Conservation (phyloP, 805 yeast genomes). For the Candida cerambycidarum region DNA sequence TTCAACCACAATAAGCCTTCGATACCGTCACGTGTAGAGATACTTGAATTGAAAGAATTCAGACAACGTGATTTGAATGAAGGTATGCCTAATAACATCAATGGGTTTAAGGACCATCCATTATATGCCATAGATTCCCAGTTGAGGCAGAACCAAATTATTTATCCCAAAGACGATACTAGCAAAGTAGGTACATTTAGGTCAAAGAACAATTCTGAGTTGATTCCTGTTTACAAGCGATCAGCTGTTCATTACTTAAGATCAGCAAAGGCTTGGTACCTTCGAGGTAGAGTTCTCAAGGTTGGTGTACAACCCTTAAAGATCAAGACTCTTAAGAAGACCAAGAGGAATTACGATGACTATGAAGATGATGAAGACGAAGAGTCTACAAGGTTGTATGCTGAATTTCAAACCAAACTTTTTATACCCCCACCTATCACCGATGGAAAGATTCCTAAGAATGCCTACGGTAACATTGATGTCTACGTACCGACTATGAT, state of each 20-base stretch:
- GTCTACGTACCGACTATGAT: constrained; percentile 76
- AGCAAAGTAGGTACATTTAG: constrained; percentile 69
- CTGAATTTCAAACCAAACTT: constrained; percentile 72
- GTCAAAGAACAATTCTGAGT: constrained; percentile 26
- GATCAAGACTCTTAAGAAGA: constrained; percentile 20
- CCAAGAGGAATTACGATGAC: constrained; percentile 23
- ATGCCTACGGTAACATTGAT: constrained; percentile 83
- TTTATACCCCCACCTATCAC: constrained; percentile 65
- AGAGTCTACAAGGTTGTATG: constrained; percentile 60
- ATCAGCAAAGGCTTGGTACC: constrained; percentile 85
- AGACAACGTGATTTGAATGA: constrained; percentile 63
- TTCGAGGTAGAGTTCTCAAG: constrained; percentile 72
- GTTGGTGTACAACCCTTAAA: constrained; percentile 68
- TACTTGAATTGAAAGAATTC: constrained; percentile 61
- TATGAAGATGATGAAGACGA: constrained; percentile 39
- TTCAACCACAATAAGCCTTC: constrained; percentile 20
- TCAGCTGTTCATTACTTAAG: constrained; percentile 60
- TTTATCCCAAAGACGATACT: constrained; percentile 58
- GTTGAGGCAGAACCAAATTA: constrained; percentile 66
- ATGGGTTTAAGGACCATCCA: constrained; percentile 87
- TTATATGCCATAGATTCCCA: constrained; percentile 77
- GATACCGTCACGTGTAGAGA: constrained; percentile 37
- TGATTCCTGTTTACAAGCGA: constrained; percentile 67
- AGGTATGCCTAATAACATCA: constrained; percentile 83
- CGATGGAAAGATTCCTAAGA: constrained; percentile 70